Conservation (phyloP, 129 eudicot genomes). For the Saposhnikovia divaricata region DNA sequence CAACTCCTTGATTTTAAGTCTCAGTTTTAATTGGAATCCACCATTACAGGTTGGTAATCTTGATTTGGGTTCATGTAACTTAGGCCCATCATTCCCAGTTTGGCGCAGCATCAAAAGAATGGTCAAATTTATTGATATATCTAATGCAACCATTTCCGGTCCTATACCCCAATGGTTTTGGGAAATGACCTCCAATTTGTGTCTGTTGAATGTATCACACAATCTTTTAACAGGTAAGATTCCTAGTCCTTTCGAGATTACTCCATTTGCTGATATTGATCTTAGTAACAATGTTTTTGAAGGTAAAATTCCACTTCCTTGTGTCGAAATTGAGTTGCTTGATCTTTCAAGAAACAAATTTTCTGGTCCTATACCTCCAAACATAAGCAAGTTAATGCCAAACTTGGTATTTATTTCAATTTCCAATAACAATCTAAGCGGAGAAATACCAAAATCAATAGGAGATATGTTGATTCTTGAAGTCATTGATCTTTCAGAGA, state of each 20-base stretch:
- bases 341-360: conserved; percentile 40
- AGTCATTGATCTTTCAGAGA: conserved; percentile 35
- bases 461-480: conserved; percentile 31
- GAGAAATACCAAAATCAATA: conserved; percentile 32
- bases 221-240: conserved; percentile 31
- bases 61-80: conserved; percentile 26
- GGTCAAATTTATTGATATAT: conserved; percentile 27
- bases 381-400: conserved; percentile 32
- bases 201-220: conserved; percentile 30
- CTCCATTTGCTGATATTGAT: conserved; percentile 41
- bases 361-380: conserved; percentile 30
- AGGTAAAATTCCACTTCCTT: conserved; percentile 43
- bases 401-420: conserved; percentile 37
- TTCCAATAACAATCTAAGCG: conserved; percentile 29
- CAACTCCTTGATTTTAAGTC: conserved; percentile 26
- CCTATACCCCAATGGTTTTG: conserved; percentile 38
- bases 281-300: conserved; percentile 31
- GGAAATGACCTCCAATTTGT: conserved; percentile 24
- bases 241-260: conserved; percentile 24
- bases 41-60: conserved; percentile 33
- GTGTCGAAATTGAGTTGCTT: conserved; percentile 23
- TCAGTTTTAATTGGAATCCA: conserved; percentile 33
- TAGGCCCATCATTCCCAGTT: conserved; percentile 40
- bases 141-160: conserved; percentile 39
- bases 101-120: conserved; percentile 38